Evolutionary conservation across 1,284 basidiomycete species (phyloP).

Genomic region (Leucoagaricus sp.): DNA sequence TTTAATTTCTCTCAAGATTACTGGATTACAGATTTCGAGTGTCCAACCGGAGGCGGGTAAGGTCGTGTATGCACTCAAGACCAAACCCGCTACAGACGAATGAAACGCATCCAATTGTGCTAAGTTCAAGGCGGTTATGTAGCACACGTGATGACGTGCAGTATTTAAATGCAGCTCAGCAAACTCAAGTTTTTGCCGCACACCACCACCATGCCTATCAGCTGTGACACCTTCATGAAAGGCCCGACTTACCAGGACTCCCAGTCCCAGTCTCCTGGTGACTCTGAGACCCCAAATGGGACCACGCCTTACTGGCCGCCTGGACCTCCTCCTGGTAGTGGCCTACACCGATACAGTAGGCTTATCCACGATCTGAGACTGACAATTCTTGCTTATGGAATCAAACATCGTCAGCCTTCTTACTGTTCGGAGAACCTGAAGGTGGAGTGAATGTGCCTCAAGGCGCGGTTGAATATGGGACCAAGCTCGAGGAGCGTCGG

Average conservation of each 20-base stretch:
- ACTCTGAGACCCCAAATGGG: too few relatives aligned
- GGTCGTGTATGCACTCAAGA: slow-evolving; percentile 42
- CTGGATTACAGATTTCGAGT: slow-evolving; percentile 52
- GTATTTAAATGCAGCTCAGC: too few relatives aligned
- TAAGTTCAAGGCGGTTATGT: too few relatives aligned
- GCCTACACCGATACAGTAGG: slow-evolving; percentile 61
- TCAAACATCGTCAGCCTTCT: slow-evolving; percentile 41
- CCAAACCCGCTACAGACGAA: slow-evolving; percentile 46
- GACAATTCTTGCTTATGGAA: background rate
- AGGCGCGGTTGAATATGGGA: slow-evolving; percentile 48
- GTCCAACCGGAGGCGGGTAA: slow-evolving; percentile 32
- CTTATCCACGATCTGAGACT: background rate
- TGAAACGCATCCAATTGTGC: too few relatives aligned
- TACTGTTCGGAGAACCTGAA: slow-evolving; percentile 62
- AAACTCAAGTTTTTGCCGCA: too few relatives aligned
- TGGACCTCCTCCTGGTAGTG: slow-evolving; percentile 55
- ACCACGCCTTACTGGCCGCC: slow-evolving; percentile 62
- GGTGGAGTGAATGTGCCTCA: slow-evolving; percentile 42
- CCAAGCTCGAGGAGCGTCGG: slow-evolving; percentile 45
- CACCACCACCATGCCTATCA: too few relatives aligned
- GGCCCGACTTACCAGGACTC: too few relatives aligned
- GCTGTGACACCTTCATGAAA: too few relatives aligned
- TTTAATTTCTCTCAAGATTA: slow-evolving; percentile 39
- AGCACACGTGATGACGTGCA: too few relatives aligned
- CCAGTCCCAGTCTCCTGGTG: too few relatives aligned